A percentile compares a stretch with the other conserved stretches of the same genome.
Conservation (phyloP, 2,329 filamentous ascomycete species). For the Nannizziopsis arthrosporioides region DNA sequence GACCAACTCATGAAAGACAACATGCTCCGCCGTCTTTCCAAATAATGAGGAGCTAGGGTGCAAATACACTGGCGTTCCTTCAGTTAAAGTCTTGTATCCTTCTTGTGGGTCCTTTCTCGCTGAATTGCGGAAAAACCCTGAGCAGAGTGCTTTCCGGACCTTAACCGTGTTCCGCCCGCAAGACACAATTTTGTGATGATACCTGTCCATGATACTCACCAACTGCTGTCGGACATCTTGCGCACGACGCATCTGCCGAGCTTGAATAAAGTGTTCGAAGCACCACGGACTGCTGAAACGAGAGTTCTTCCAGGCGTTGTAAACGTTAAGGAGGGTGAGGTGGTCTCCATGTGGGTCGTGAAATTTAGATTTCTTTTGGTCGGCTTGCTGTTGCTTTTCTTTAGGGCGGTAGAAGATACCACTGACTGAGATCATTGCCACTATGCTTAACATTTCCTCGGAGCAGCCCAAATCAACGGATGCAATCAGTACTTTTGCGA, state of each 20-base stretch:
- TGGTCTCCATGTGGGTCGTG: constrained; percentile 92
- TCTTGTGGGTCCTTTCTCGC: constrained; percentile 92
- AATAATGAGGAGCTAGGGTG: constrained; percentile 87
- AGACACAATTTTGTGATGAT: constrained; percentile 68
- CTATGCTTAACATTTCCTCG: constrained; percentile 87
- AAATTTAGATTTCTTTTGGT: constrained; percentile 96
- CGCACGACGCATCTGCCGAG: constrained; percentile 72
- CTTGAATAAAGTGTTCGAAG: constrained; percentile 95
- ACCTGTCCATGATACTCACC: constrained; percentile 84
- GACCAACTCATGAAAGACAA: constrained; percentile 64
- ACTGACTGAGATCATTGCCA: constrained; percentile 81
- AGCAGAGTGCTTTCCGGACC: constrained; percentile 78
- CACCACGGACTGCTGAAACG: constrained; percentile 83
- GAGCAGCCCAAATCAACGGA: constrained; percentile 80
- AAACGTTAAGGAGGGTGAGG: constrained; percentile 87
- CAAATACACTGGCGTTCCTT: constrained; percentile 88
- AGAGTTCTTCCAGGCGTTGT: constrained; percentile 87
- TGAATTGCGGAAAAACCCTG: constrained; percentile 89
- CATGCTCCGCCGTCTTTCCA: constrained; percentile 91
- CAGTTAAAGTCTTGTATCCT: constrained; percentile 93
- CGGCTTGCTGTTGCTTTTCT: constrained; percentile 90
- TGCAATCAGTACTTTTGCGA: constrained; percentile 81
- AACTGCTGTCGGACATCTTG: constrained; percentile 89
- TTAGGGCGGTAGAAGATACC: constrained; percentile 91
- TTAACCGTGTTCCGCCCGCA: constrained; percentile 80